Conservation (phyloP, 2,329 filamentous ascomycete species). For the Pyrenophora graminea region DNA sequence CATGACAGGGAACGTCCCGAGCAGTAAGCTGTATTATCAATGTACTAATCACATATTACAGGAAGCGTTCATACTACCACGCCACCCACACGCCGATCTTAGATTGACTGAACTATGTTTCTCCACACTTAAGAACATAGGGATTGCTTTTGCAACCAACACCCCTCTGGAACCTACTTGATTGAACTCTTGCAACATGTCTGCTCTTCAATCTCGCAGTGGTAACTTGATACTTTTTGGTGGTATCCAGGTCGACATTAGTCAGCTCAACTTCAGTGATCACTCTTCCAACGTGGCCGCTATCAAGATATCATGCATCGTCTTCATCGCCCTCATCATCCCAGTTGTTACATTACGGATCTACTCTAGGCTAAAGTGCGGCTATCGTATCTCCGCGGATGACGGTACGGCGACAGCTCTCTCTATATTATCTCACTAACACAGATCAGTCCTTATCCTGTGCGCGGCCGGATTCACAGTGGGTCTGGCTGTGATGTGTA, state of each 20-base stretch:
- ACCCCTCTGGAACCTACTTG: not conserved
- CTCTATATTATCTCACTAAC: not conserved
- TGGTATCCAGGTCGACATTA: constrained; percentile 23
- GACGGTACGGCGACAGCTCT: constrained; percentile 20
- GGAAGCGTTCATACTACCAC: no score
- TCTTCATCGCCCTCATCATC: constrained; percentile 27
- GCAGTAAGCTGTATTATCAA: not conserved
- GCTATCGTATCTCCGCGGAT: constrained; percentile 30
- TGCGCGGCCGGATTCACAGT: constrained; percentile 31
- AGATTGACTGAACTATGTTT: not conserved
- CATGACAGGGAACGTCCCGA: not conserved
- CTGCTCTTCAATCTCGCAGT: not conserved
- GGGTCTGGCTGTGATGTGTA: constrained; percentile 25
- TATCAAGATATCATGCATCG: constrained; percentile 21
- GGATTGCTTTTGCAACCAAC: not conserved
- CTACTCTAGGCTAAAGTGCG: constrained; percentile 24
- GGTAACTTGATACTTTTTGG: constrained; percentile 8
- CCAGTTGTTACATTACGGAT: constrained; percentile 27
- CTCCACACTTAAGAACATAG: not conserved
- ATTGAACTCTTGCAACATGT: constrained; percentile 4
- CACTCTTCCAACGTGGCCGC: constrained; percentile 19
- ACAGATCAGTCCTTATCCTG: constrained; percentile 26
- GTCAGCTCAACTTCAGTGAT: constrained; percentile 28
- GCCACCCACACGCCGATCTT: no score
- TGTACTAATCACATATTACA: not conserved